These are phyloP conservation scores for Talaromyces sp. DNA, from an alignment of 2,329 filamentous ascomycete genomes.

Conservation along the genomic window DNA sequence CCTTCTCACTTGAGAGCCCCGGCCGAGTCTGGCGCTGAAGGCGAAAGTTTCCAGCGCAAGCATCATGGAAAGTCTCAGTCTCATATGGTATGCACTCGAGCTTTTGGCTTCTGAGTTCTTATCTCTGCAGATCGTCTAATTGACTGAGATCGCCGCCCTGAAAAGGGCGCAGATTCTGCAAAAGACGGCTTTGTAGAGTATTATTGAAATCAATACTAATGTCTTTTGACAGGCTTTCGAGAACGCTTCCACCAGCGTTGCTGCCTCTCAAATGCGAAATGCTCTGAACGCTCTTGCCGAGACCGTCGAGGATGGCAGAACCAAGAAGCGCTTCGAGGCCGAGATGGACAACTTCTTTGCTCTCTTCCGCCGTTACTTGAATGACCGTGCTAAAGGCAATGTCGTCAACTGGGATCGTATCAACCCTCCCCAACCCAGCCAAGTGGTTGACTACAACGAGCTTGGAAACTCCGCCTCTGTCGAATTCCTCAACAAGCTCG, in stretches of 20 bases:
- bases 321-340: slow-evolving; percentile 83
- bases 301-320: slow-evolving; percentile 71
- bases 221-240: slow-evolving; percentile 72
- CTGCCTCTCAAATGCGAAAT: slow-evolving; percentile 98
- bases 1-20: slow-evolving; percentile 71
- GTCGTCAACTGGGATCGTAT: slow-evolving; percentile 95
- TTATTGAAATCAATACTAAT: background rate
- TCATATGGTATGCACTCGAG: slow-evolving; percentile 47
- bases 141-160: background rate
- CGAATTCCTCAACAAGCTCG: slow-evolving; percentile 92
- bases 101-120: background rate
- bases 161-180: background rate
- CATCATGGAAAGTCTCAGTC: slow-evolving; percentile 53
- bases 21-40: slow-evolving; percentile 43
- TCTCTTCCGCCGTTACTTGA: slow-evolving; percentile 95
- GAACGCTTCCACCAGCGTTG: slow-evolving; percentile 97
- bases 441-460: slow-evolving; percentile 92
- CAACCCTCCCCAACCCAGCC: slow-evolving; percentile 81
- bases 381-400: slow-evolving; percentile 98
- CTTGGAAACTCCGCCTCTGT: slow-evolving; percentile 86
- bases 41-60: slow-evolving; percentile 40
- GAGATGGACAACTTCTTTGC: slow-evolving; percentile 99
- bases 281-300: slow-evolving; percentile 87
- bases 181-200: background rate
- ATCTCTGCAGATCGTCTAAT: too few species aligned